Conservation (phyloP, 129 eudicot species). For the Pseudognaphalium luteoalbum region DNA sequence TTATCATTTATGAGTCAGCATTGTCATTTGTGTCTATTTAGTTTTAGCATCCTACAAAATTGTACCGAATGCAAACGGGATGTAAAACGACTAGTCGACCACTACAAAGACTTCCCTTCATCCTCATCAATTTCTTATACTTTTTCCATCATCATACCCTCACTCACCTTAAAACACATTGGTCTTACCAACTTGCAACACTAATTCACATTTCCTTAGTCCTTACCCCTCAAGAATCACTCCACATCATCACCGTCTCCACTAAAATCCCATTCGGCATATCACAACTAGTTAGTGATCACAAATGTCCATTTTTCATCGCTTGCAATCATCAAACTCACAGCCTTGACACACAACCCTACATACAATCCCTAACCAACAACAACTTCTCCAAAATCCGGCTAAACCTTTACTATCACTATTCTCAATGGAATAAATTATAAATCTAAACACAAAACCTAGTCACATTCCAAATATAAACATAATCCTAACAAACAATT, state of each 20-base stretch:
- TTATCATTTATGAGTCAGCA: neutral
- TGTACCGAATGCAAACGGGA: neutral
- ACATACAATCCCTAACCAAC: neutral
- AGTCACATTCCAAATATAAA: constrained; percentile 12
- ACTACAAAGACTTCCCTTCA: neutral
- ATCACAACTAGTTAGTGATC: neutral
- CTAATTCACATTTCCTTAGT: neutral
- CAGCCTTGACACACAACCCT: neutral
- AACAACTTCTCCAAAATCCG: neutral
- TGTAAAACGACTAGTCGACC: neutral
- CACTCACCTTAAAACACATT: neutral
- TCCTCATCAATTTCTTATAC: neutral
- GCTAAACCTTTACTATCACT: neutral
- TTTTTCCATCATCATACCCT: neutral
- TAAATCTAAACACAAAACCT: neutral
- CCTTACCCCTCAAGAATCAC: neutral
- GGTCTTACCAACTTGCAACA: constrained; percentile 15
- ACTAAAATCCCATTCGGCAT: neutral
- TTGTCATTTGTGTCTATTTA: neutral
- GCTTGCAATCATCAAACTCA: neutral
- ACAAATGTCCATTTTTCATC: neutral
- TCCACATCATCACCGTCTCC: neutral
- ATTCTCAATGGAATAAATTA: neutral
- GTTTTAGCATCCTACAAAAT: neutral
- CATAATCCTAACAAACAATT: neutral